Evolutionary conservation across 2,329 filamentous ascomycete species (phyloP).

Genomic region (Epichloe sylvatica): DNA sequence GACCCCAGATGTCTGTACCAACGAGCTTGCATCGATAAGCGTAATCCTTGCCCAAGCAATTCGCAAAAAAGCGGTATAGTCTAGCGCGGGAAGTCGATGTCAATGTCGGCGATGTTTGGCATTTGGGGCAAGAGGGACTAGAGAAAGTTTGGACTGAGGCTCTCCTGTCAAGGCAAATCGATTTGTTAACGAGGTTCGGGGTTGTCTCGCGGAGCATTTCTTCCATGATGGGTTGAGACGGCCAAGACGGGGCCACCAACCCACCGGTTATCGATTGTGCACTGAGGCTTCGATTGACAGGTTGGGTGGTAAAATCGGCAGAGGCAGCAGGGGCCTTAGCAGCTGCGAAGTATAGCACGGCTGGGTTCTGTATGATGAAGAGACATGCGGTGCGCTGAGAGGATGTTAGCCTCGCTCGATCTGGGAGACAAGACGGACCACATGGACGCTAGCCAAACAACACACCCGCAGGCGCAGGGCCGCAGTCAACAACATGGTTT

Average conservation of each 20-base stretch:
- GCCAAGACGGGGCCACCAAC: no score
- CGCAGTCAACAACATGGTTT: neutral
- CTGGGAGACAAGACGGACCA: neutral
- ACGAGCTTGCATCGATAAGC: neutral
- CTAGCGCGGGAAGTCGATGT: neutral
- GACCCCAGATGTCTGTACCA: neutral
- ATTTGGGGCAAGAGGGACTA: no score
- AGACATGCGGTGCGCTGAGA: neutral
- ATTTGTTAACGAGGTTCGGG: neutral
- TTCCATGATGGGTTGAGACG: neutral
- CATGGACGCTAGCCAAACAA: neutral
- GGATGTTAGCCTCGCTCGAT: neutral
- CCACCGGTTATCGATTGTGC: slow-evolving; percentile 1
- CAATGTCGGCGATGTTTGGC: neutral
- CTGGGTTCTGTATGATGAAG: neutral
- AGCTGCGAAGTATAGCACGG: neutral
- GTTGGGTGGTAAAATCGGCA: neutral
- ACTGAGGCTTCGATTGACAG: slow-evolving; percentile 4
- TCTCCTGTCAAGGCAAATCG: neutral
- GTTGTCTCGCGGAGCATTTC: slow-evolving; percentile 6
- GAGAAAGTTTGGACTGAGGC: no score
- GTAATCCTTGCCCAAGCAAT: neutral
- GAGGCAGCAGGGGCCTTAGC: neutral
- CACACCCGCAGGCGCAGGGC: no score
- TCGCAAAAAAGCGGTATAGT: neutral